Evolutionary conservation across 2,329 filamentous ascomycete species (phyloP).

Genomic region (Biscogniauxia mediterranea): DNA sequence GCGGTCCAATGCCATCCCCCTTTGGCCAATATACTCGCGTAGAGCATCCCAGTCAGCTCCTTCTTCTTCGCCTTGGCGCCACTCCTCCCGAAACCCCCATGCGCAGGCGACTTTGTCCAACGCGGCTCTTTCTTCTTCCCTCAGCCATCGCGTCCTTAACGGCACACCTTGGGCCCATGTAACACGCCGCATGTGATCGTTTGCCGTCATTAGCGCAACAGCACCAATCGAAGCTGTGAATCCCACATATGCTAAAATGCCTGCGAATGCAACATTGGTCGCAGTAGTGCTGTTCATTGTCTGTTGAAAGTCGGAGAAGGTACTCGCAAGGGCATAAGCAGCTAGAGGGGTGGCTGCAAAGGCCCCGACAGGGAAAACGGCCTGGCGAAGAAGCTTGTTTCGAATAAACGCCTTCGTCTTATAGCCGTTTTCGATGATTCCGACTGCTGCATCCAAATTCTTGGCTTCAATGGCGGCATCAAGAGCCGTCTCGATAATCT

Average conservation of each 20-base stretch:
- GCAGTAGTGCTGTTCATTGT: slow-evolving; percentile 76
- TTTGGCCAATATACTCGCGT: slow-evolving; percentile 76
- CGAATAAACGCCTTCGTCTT: slow-evolving; percentile 64
- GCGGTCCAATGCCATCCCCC: slow-evolving; percentile 87
- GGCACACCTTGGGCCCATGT: slow-evolving; percentile 85
- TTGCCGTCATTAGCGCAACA: slow-evolving; percentile 80
- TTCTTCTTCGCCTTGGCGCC: slow-evolving; percentile 83
- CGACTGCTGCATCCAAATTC: slow-evolving; percentile 74
- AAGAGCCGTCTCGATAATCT: slow-evolving; percentile 70
- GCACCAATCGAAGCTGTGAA: slow-evolving; percentile 80
- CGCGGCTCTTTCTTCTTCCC: slow-evolving; percentile 86
- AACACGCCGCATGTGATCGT: slow-evolving; percentile 93
- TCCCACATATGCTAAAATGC: slow-evolving; percentile 78
- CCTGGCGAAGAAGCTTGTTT: slow-evolving; percentile 64
- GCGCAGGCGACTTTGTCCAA: slow-evolving; percentile 82
- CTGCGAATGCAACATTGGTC: slow-evolving; percentile 75
- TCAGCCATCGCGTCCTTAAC: slow-evolving; percentile 76
- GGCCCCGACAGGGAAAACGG: slow-evolving; percentile 57
- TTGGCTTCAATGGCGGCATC: slow-evolving; percentile 76
- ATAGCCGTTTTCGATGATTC: slow-evolving; percentile 70
- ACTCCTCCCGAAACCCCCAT: slow-evolving; percentile 86
- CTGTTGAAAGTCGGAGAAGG: slow-evolving; percentile 64
- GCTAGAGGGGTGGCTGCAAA: slow-evolving; percentile 61
- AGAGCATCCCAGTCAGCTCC: slow-evolving; percentile 86
- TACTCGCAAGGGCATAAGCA: slow-evolving; percentile 68